These are phyloP conservation scores for Dipteronia dyeriana DNA, from an alignment of 345 rosid genomes.

Conservation along the genomic window DNA sequence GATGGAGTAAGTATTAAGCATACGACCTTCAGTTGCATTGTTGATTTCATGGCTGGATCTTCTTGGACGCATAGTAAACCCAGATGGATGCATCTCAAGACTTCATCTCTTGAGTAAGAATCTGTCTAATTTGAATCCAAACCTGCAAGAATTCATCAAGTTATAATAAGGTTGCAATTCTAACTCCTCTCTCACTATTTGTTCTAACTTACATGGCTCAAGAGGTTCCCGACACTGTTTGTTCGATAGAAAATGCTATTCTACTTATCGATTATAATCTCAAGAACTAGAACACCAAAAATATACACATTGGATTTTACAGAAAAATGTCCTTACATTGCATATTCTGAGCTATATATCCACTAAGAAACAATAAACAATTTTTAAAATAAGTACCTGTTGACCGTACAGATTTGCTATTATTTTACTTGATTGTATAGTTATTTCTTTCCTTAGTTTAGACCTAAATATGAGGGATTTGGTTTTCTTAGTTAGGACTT, in stretches of 20 bases:
- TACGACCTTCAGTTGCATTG: constrained; percentile 34
- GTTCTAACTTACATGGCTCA: neutral
- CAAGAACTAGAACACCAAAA: constrained; percentile 2
- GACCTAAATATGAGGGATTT: too few species aligned
- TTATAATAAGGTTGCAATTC: neutral
- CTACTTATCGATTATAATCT: neutral
- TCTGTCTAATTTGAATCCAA: constrained; percentile 19
- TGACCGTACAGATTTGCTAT: too few species aligned
- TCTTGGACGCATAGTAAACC: constrained; percentile 43
- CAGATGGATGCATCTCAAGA: constrained; percentile 35
- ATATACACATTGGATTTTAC: constrained; percentile 24
- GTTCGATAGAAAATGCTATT: neutral
- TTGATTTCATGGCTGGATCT: constrained; percentile 28
- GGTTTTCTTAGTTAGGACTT: too few species aligned
- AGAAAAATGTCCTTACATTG: constrained; percentile 33
- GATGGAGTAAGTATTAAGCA: constrained; percentile 35
- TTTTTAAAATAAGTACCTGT: too few species aligned
- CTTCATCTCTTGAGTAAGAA: constrained; percentile 23
- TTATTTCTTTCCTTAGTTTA: too few species aligned
- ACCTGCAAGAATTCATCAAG: too few species aligned
- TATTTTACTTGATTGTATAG: too few species aligned
- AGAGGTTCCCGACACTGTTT: neutral
- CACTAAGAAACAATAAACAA: neutral
- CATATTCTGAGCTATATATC: constrained; percentile 39
- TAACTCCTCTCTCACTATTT: neutral